A percentile compares a stretch with the other conserved stretches of the same genome.
These are phyloP conservation scores for Linum trigynum DNA, from an alignment of 345 rosid species.

Conservation along the genomic window DNA sequence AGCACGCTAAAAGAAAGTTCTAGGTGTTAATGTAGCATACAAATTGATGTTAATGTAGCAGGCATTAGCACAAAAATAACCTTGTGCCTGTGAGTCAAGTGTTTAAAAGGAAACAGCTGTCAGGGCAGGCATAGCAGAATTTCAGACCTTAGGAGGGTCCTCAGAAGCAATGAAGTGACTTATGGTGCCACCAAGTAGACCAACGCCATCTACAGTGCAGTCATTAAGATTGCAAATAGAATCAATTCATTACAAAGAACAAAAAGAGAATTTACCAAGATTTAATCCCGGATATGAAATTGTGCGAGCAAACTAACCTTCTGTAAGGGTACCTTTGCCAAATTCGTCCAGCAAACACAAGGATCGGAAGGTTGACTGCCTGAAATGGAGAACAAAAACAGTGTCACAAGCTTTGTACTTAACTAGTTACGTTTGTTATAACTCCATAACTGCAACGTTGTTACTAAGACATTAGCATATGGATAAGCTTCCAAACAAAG, in stretches of 20 bases:
- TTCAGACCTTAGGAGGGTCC: conserved; percentile 80
- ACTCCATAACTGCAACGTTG: not conserved
- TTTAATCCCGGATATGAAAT: conserved; percentile 2
- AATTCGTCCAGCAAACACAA: conserved; percentile 90
- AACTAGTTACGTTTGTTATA: not conserved
- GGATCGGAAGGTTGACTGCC: conserved; percentile 90
- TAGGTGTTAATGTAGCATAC: not conserved
- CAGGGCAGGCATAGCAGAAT: conserved; percentile 13
- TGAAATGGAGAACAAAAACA: conserved; percentile 13
- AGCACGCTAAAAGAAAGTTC: not conserved
- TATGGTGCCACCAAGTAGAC: conserved; percentile 93
- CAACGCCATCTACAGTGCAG: conserved; percentile 67
- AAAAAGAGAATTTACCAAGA: conserved; percentile 1
- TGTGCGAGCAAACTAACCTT: conserved; percentile 43
- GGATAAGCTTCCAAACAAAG: too few relatives aligned
- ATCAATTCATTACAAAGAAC: not conserved
- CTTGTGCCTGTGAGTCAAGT: not conserved
- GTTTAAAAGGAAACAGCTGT: not conserved
- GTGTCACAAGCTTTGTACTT: not conserved
- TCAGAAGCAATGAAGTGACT: conserved; percentile 49
- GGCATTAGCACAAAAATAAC: not conserved
- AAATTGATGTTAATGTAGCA: not conserved
- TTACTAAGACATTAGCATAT: not conserved
- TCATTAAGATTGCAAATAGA: not conserved
- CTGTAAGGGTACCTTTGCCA: conserved; percentile 98